Evolutionary conservation across 305 asterid species (phyloP).

Genomic region (Coffea humblotiana): DNA sequence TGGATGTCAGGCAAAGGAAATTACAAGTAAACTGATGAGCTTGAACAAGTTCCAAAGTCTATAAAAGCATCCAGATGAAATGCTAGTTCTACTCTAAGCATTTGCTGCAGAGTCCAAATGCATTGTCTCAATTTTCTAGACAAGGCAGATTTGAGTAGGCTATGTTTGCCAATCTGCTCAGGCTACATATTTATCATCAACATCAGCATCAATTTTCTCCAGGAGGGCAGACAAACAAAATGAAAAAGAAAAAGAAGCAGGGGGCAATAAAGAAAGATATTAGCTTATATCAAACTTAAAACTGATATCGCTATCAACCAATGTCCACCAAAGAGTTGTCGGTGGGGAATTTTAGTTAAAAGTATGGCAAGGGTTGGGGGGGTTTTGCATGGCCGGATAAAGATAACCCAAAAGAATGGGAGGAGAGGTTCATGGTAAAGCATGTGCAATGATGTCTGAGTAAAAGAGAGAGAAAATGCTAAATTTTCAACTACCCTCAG

Average conservation of each 20-base stretch:
- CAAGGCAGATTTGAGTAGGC: background rate
- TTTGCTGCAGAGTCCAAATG: background rate
- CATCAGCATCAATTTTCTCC: background rate
- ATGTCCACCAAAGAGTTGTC: background rate
- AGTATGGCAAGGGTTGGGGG: background rate
- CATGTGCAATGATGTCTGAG: background rate
- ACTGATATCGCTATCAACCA: background rate
- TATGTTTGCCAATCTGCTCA: background rate
- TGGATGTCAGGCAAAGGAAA: background rate
- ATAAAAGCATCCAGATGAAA: background rate
- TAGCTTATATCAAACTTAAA: background rate
- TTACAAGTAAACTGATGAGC: background rate
- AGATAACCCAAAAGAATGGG: background rate
- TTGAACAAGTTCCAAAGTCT: background rate
- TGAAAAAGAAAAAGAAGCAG: background rate
- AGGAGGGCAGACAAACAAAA: background rate
- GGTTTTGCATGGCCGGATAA: background rate
- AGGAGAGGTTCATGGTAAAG: background rate
- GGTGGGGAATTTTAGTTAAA: background rate
- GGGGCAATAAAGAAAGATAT: background rate
- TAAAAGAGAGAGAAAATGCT: background rate
- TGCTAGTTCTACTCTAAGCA: background rate
- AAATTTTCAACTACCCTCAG: background rate
- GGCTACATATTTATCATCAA: slow-evolving; percentile 2
- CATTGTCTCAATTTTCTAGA: background rate